These are phyloP conservation scores for Thelonectria rubi DNA, from an alignment of 2,329 filamentous ascomycete genomes.

Conservation along the genomic window DNA sequence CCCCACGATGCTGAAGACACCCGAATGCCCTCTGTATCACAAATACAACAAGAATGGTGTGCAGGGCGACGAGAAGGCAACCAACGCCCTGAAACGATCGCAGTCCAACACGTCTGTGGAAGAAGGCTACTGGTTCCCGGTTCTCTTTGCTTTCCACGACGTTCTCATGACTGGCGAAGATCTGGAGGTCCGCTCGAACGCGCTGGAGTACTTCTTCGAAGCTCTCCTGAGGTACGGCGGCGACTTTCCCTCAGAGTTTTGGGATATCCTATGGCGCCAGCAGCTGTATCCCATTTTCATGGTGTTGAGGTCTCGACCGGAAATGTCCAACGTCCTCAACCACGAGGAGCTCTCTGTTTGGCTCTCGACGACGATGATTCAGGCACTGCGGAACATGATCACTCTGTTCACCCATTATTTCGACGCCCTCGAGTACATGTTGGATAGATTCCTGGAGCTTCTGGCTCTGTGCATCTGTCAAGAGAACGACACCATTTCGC, in stretches of 20 bases:
- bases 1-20: slow-evolving; percentile 92
- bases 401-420: slow-evolving; percentile 99
- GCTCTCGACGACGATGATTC: slow-evolving; percentile 99
- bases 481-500: slow-evolving; percentile 97
- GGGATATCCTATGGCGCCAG: slow-evolving; percentile 98
- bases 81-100: slow-evolving; percentile 59
- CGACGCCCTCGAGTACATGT: slow-evolving; percentile 94
- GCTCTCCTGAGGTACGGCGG: slow-evolving; percentile 89
- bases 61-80: slow-evolving; percentile 55
- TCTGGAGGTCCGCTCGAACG: slow-evolving; percentile 89
- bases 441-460: slow-evolving; percentile 95
- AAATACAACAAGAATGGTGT: slow-evolving; percentile 55
- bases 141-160: slow-evolving; percentile 98
- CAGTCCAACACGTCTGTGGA: slow-evolving; percentile 87
- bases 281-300: slow-evolving; percentile 98
- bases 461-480: slow-evolving; percentile 97
- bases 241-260: slow-evolving; percentile 92
- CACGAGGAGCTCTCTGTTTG: slow-evolving; percentile 98
- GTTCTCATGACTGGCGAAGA: slow-evolving; percentile 99
- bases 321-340: slow-evolving; percentile 94
- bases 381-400: slow-evolving; percentile 97
- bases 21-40: slow-evolving; percentile 89
- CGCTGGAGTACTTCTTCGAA: slow-evolving; percentile 96
- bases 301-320: slow-evolving; percentile 93
- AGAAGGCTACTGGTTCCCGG: slow-evolving; percentile 98